These are phyloP conservation scores for Trichosporon faecale DNA, from an alignment of 1,284 basidiomycete species.

Conservation along the genomic window DNA sequence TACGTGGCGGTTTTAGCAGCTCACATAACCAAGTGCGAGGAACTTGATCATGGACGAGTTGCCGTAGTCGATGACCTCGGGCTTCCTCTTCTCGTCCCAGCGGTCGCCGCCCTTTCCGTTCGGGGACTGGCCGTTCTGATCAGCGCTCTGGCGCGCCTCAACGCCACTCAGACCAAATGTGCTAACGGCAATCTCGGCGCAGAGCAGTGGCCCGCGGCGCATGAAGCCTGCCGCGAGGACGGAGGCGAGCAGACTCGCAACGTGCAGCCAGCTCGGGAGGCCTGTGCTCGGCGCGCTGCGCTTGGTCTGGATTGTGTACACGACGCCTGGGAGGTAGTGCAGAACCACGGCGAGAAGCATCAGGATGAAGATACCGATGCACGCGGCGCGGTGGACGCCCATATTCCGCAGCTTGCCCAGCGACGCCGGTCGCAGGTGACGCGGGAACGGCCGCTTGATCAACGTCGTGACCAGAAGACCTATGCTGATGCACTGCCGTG, in stretches of 20 bases:
- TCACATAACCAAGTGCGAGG: conserved; percentile 43
- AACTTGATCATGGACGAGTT: conserved; percentile 45
- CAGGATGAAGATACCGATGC: conserved; percentile 19
- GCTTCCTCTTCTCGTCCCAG: conserved; percentile 14
- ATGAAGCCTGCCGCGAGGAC: conserved; percentile 31
- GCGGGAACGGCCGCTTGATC: conserved; percentile 34
- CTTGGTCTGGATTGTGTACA: conserved; percentile 33
- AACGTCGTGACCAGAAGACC: conserved; percentile 22
- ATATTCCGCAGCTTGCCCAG: conserved; percentile 23
- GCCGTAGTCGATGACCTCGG: conserved; percentile 53
- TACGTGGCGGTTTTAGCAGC: conserved; percentile 10
- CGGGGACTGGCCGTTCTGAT: conserved; percentile 13
- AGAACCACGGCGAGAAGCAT: conserved; percentile 9
- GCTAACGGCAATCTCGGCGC: conserved; percentile 19
- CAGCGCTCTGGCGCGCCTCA: conserved; percentile 10
- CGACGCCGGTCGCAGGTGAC: conserved; percentile 18
- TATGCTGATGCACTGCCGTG: conserved; percentile 6
- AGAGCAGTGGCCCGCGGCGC: conserved; percentile 43
- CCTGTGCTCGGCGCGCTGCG: conserved; percentile 9
- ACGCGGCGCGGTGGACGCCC: conserved; percentile 16
- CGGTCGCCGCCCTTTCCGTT: conserved; percentile 16
- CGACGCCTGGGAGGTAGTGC: conserved; percentile 32
- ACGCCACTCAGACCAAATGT: background rate
- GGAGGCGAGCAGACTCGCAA: background rate
- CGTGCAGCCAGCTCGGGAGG: conserved; percentile 11